Conservation (phyloP, 768 basidiomycete species). For the Russula emetica region DNA sequence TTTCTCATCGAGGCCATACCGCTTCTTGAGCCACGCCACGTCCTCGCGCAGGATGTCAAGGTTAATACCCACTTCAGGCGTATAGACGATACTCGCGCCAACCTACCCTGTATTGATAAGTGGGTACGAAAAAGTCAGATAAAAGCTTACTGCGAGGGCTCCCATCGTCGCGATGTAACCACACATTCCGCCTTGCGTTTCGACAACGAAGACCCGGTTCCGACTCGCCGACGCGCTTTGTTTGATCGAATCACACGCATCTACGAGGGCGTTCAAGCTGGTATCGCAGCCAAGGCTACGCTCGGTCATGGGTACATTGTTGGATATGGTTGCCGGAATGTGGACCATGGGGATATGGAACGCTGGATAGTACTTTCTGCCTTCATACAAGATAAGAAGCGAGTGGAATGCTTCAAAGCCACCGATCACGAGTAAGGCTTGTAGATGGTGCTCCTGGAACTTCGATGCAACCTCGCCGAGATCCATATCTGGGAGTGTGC, state of each 20-base stretch:
- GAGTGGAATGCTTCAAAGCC: conserved; percentile 94
- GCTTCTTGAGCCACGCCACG: conserved; percentile 80
- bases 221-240: conserved; percentile 96
- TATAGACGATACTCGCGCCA: conserved; percentile 91
- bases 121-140: neutral
- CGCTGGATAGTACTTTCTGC: conserved; percentile 76
- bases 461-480: conserved; percentile 85
- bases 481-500: conserved; percentile 78
- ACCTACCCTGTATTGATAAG: conserved; percentile 45
- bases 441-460: conserved; percentile 79
- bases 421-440: conserved; percentile 84
- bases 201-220: conserved; percentile 95
- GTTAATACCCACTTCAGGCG: conserved; percentile 84
- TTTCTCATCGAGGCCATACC: conserved; percentile 80
- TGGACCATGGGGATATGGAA: conserved; percentile 96
- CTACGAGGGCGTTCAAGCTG: conserved; percentile 94
- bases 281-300: conserved; percentile 95
- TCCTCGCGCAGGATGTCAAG: conserved; percentile 79
- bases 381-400: conserved; percentile 72
- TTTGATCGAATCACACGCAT: conserved; percentile 97
- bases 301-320: conserved; percentile 97
- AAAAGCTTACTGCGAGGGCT: conserved; percentile 76
- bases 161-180: conserved; percentile 96
- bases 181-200: conserved; percentile 95
- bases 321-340: conserved; percentile 94